These are phyloP conservation scores for Sedum album DNA, from an alignment of 164 flowering plant species.

Conservation along the genomic window DNA sequence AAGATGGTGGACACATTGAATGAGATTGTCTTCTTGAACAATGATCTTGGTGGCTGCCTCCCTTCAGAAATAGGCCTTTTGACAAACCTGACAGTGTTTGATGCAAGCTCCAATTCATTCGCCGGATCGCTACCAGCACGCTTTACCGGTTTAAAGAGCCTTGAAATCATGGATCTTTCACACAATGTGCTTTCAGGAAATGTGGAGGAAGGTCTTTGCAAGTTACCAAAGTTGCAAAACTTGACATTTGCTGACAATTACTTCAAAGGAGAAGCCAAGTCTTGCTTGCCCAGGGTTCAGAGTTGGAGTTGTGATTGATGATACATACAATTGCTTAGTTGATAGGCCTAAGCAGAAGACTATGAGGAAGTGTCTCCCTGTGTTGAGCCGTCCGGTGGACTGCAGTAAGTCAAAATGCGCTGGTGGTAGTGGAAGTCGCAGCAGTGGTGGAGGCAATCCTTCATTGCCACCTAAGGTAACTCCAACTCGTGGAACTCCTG, in stretches of 20 bases:
- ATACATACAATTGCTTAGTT: slow-evolving; percentile 38
- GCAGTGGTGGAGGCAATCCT: no score
- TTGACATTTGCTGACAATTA: slow-evolving; percentile 52
- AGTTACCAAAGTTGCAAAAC: no score
- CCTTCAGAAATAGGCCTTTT: slow-evolving; percentile 51
- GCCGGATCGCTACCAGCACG: slow-evolving; percentile 34
- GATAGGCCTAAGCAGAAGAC: no score
- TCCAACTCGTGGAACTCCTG: no score
- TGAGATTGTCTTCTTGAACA: slow-evolving; percentile 43
- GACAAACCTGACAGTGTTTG: slow-evolving; percentile 36
- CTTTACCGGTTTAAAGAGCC: slow-evolving; percentile 20
- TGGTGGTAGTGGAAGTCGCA: background rate
- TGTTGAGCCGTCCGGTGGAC: slow-evolving; percentile 36
- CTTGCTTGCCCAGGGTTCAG: slow-evolving; percentile 20
- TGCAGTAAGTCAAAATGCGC: slow-evolving; percentile 36
- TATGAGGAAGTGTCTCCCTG: no score
- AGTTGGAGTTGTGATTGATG: slow-evolving; percentile 20
- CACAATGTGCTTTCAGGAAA: no score
- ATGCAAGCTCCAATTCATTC: slow-evolving; percentile 32
- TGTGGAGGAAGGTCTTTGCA: no score
- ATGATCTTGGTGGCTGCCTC: slow-evolving; percentile 48
- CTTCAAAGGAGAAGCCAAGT: slow-evolving; percentile 34
- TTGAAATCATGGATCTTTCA: no score
- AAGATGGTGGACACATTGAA: slow-evolving; percentile 40
- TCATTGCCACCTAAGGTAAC: no score